Evolutionary conservation across 805 yeast genomes (phyloP).

Genomic region (Candida gorgasii): DNA sequence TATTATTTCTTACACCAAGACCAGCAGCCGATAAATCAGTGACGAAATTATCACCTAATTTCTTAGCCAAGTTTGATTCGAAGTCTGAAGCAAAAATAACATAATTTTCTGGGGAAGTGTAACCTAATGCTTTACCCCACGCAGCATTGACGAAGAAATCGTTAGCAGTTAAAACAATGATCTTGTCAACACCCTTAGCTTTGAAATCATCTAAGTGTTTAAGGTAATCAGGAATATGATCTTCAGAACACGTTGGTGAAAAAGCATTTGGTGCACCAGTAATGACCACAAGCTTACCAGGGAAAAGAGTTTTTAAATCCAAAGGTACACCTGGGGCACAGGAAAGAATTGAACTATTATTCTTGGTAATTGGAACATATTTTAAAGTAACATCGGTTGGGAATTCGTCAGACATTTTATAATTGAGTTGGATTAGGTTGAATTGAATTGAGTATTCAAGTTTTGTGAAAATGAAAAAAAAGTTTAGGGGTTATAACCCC

Average conservation of each 20-base stretch:
- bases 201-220: constrained; percentile 48
- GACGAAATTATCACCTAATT: constrained; percentile 50
- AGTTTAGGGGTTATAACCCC: not conserved
- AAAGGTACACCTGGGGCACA: constrained; percentile 40
- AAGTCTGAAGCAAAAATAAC: constrained; percentile 44
- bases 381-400: constrained; percentile 38
- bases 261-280: constrained; percentile 87
- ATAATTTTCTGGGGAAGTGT: constrained; percentile 31
- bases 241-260: constrained; percentile 57
- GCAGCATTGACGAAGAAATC: constrained; percentile 46
- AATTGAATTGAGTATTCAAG: not conserved
- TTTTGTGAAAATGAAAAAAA: not conserved
- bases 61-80: constrained; percentile 31
- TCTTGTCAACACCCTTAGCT: constrained; percentile 32
- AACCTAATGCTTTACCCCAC: constrained; percentile 49
- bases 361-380: constrained; percentile 44
- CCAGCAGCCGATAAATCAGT: constrained; percentile 49
- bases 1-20: constrained; percentile 40
- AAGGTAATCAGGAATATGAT: constrained; percentile 41
- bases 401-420: constrained; percentile 19
- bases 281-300: constrained; percentile 59
- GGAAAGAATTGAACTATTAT: constrained; percentile 34
- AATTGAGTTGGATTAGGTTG: not conserved
- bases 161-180: constrained; percentile 41
- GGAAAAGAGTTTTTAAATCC: constrained; percentile 33